Evolutionary conservation across 2,329 filamentous ascomycete species (phyloP), one percentile per base, ranked within the genome.

Genomic region (Sporothrix mexicana): DNA sequence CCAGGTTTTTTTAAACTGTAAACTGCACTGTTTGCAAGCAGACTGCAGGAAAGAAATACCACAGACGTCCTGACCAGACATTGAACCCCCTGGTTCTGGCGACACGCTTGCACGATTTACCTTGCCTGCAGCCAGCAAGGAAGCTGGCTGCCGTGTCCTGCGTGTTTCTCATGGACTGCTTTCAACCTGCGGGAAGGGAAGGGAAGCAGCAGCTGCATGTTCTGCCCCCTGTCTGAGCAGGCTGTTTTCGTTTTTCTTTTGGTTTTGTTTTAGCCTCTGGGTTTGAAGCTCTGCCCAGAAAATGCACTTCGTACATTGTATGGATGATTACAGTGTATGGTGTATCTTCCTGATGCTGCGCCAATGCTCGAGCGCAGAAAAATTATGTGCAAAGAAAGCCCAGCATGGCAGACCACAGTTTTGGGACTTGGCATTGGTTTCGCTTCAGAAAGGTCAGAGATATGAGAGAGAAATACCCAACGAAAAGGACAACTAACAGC

Each of bases 1-100:
- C 70, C 70, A 55, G 59, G 59, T 20, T 70, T 66, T 62, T 41
- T 36, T 13, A 59, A 13, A 20, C 59, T 71, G 70, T 66, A 25
- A 25, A 64, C 43, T 43, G 30, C 69, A 71, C 57, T 71, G 45
- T 64, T 43, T 23, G 23, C 49, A 25, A 36, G 55, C 36, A 8
- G 12, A 64, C 17, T 2, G 17, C 9, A 45, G 59, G n/a, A 7
- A 41, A 61, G 30, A 51, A 45, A 41, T 17, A 53, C n/a, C 45
- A 68, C 47, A 68, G 64, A 67, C 45, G 15, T 20, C 23, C 47
- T 30, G 30, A 30, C 51, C 67, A 45, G 66, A 55, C 49, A 69
- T 20, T 55, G 10, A 15, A 17, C 41, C 53, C 51, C 67, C 51
- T 59, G 49, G 68, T 49, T 68, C 25, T 41, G 47, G 66, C 66